phyloP scores from a whole-genome alignment of 441 rosid genomes.

The Adansonia rubrostipa region DNA sequence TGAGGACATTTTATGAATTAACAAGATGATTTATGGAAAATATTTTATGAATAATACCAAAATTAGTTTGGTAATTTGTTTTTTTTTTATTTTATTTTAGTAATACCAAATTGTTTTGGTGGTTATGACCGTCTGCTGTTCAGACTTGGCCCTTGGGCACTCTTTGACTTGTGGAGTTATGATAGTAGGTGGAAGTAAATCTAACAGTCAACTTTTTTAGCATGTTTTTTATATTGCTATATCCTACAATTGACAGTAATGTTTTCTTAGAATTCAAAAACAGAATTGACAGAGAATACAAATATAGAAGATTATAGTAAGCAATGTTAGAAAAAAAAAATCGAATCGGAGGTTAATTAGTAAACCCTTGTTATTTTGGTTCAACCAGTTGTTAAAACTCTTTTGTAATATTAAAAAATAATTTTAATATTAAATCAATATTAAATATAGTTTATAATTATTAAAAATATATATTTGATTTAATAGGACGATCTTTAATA shows the following conservation, averaged over 20 bases:
- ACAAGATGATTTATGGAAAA: neutral
- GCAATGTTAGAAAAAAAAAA: too few species aligned
- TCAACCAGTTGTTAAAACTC: too few species aligned
- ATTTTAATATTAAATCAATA: too few species aligned
- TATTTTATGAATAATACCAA: neutral
- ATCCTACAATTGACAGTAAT: neutral
- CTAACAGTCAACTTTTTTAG: conserved; percentile 42
- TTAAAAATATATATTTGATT: too few species aligned
- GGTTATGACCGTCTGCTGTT: conserved; percentile 30
- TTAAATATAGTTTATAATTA: too few species aligned
- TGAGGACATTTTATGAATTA: conserved; percentile 27
- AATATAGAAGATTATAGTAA: too few species aligned
- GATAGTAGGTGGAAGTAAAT: neutral
- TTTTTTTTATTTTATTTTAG: neutral
- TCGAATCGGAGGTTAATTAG: too few species aligned
- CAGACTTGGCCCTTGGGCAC: conserved; percentile 17
- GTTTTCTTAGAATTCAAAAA: neutral
- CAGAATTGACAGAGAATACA: neutral
- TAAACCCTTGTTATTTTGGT: too few species aligned
- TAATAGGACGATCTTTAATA: too few species aligned
- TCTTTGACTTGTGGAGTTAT: conserved; percentile 30
- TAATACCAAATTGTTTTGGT: conserved; percentile 29
- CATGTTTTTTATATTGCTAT: neutral
- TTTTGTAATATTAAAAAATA: too few species aligned
- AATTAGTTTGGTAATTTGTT: neutral